A percentile compares a stretch with the other conserved stretches of the same genome.
phyloP scores from a whole-genome alignment of 768 basidiomycete genomes.

The button mushroom (Agaricus bisporus) region DNA sequence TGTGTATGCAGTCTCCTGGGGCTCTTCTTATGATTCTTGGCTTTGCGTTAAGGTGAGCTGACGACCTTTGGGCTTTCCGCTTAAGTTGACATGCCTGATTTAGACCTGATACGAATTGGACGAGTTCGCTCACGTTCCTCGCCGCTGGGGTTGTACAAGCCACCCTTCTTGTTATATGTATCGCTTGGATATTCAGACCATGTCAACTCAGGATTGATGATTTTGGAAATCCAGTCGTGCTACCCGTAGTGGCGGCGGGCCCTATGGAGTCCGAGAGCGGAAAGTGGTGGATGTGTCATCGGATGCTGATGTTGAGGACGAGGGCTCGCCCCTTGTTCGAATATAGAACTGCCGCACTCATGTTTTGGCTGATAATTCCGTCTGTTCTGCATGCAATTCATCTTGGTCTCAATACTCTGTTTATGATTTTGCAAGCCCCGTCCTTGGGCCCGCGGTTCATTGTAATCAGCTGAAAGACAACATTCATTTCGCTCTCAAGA shows the following conservation, averaged over 20 bases:
- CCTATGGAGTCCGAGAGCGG: not conserved
- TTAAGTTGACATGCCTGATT: not conserved
- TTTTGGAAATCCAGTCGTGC: constrained; percentile 58
- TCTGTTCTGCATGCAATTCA: no score
- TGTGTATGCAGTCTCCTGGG: constrained; percentile 91
- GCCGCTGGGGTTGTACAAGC: constrained; percentile 84
- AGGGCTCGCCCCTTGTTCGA: not conserved
- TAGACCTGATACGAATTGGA: constrained; percentile 81
- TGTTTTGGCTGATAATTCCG: no score
- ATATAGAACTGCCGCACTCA: not conserved
- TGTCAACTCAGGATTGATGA: constrained; percentile 74
- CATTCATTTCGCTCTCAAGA: no score
- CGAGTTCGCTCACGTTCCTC: constrained; percentile 82
- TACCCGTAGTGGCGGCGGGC: not conserved
- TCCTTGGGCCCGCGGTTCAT: no score
- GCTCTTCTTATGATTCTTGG: constrained; percentile 81
- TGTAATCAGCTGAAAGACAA: no score
- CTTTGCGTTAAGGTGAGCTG: constrained; percentile 58
- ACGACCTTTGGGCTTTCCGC: not conserved
- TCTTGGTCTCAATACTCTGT: no score
- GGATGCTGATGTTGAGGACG: not conserved
- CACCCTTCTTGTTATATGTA: constrained; percentile 75
- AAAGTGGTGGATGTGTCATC: not conserved
- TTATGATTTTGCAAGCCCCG: no score
- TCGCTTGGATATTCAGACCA: constrained; percentile 81